These are phyloP conservation scores for Podaxis rugospora DNA, from an alignment of 768 basidiomycete genomes.

Conservation along the genomic window DNA sequence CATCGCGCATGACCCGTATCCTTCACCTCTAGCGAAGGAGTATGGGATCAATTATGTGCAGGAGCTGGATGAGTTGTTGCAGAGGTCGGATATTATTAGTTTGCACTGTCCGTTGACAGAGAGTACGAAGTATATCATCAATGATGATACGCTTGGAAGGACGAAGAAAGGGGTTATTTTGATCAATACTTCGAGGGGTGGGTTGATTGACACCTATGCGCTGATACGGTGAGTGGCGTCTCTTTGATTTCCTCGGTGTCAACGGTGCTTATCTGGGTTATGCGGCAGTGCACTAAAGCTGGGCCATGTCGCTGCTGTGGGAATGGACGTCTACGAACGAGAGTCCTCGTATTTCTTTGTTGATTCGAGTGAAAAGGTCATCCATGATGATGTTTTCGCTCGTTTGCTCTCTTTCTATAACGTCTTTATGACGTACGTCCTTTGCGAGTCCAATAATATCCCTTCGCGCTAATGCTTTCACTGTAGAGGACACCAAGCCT, in stretches of 20 bases:
- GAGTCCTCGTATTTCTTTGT: slow-evolving; percentile 39
- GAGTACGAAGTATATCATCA: slow-evolving; percentile 36
- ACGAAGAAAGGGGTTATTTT: slow-evolving; percentile 37
- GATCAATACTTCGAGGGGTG: slow-evolving; percentile 41
- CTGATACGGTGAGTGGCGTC: slow-evolving; percentile 30
- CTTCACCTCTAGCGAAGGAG: slow-evolving; percentile 26
- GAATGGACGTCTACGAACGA: slow-evolving; percentile 38
- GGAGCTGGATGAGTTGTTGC: slow-evolving; percentile 30
- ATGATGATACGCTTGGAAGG: slow-evolving; percentile 30
- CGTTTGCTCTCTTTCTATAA: slow-evolving; percentile 43
- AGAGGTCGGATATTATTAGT: slow-evolving; percentile 35
- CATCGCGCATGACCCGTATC: slow-evolving; percentile 37
- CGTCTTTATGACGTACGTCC: slow-evolving; percentile 37
- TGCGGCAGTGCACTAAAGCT: slow-evolving; percentile 30
- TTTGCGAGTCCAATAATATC: neutral
- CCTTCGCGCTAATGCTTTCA: neutral
- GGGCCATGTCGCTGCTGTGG: slow-evolving; percentile 37
- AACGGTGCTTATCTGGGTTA: neutral
- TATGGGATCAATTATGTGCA: slow-evolving; percentile 35
- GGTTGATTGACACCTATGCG: slow-evolving; percentile 36
- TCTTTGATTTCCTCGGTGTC: neutral
- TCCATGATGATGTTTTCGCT: slow-evolving; percentile 39
- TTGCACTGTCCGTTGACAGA: slow-evolving; percentile 37
- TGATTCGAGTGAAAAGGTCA: slow-evolving; percentile 38
- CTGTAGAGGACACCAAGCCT: slow-evolving; percentile 40